Evolutionary conservation across 2,329 filamentous ascomycete genomes (phyloP).

Genomic region (Penicillium sp.): DNA sequence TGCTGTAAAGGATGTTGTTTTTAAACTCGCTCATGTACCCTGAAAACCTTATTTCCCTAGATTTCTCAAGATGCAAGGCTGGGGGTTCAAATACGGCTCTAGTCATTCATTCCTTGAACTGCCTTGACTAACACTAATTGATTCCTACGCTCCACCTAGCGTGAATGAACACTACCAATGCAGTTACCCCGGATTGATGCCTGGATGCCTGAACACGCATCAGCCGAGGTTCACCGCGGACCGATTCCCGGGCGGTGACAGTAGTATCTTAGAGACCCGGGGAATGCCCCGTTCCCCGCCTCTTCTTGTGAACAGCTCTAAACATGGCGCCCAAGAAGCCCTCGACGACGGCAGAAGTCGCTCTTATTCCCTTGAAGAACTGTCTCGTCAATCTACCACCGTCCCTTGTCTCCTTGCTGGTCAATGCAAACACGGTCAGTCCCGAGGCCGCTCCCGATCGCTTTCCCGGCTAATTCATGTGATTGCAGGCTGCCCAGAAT

Average conservation of each 20-base stretch:
- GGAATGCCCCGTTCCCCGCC: slow-evolving; percentile 10
- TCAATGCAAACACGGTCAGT: slow-evolving; percentile 86
- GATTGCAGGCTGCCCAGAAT: slow-evolving; percentile 79
- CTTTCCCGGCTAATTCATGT: slow-evolving; percentile 17
- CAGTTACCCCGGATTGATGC: neutral
- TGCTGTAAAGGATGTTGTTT: no score
- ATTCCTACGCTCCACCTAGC: no score
- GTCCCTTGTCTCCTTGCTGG: slow-evolving; percentile 77
- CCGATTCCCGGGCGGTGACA: slow-evolving; percentile 2
- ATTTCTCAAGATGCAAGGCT: no score
- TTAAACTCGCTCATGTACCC: no score
- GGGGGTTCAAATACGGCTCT: no score
- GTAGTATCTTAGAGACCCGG: neutral
- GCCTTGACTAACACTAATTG: no score
- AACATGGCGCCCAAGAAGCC: slow-evolving; percentile 50
- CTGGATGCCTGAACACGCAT: neutral
- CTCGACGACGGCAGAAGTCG: slow-evolving; percentile 75
- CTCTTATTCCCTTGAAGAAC: slow-evolving; percentile 84
- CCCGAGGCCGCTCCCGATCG: slow-evolving; percentile 2
- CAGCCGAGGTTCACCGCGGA: slow-evolving; percentile 13
- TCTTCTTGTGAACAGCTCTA: slow-evolving; percentile 16
- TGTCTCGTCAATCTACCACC: slow-evolving; percentile 92
- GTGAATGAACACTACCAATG: no score
- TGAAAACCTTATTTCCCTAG: no score
- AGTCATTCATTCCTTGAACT: no score